A percentile compares a stretch with the other conserved stretches of the same genome.
Conservation (phyloP, 306 rosid genomes). For the Gillenia trifoliata region DNA sequence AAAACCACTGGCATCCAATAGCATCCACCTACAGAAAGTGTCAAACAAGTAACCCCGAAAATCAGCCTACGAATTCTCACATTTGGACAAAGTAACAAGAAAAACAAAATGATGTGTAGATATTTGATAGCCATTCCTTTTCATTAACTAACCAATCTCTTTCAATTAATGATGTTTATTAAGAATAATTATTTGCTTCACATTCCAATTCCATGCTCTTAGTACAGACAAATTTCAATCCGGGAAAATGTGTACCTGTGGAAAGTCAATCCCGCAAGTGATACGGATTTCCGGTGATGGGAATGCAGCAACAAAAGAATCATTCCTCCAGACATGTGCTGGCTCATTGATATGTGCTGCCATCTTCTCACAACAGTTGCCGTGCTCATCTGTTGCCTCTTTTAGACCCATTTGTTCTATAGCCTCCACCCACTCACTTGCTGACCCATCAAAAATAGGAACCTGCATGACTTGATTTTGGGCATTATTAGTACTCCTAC, state of each 20-base stretch:
- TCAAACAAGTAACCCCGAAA: not conserved
- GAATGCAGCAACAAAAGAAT: conserved; percentile 70
- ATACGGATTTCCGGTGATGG: conserved; percentile 53
- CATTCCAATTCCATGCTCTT: not conserved
- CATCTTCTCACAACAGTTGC: conserved; percentile 53
- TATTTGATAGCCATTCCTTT: not conserved
- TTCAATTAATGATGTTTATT: not conserved
- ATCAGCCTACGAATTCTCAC: not conserved
- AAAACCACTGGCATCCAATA: conserved; percentile 85
- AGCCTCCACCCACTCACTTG: conserved; percentile 73
- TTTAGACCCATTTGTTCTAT: conserved; percentile 61
- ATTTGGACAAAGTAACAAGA: not conserved
- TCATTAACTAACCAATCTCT: not conserved
- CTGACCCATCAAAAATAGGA: conserved; percentile 93
- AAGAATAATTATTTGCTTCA: not conserved
- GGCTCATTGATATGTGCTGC: conserved; percentile 70
- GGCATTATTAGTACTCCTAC: conserved; percentile 20
- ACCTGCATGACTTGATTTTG: conserved; percentile 39
- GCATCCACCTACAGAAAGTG: conserved; percentile 49
- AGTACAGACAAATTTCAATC: not conserved
- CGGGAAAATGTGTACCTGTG: conserved; percentile 48
- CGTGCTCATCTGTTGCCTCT: conserved; percentile 49
- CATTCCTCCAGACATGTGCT: conserved; percentile 55
- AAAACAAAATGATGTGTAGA: not conserved
- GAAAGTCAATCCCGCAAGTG: conserved; percentile 74